Evolutionary conservation across 2,329 filamentous ascomycete genomes (phyloP).

Genomic region (Fusarium sp.): DNA sequence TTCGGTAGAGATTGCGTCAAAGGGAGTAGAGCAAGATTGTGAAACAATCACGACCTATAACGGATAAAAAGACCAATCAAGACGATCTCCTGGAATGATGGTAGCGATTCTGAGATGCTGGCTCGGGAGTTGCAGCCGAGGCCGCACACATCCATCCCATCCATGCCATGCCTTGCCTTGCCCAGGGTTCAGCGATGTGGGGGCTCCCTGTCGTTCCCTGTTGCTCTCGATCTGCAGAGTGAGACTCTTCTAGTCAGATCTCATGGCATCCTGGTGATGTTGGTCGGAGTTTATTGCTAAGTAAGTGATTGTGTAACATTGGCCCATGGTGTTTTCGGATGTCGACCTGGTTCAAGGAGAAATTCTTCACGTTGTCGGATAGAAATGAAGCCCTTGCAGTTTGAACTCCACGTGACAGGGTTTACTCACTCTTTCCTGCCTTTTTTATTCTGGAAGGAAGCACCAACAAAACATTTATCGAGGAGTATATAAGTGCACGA

Average conservation of each 20-base stretch:
- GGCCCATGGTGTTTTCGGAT: background rate
- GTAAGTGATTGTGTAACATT: background rate
- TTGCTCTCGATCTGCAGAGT: slow-evolving; percentile 9
- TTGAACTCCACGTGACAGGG: slow-evolving; percentile 17
- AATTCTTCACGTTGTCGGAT: background rate
- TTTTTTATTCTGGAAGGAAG: background rate
- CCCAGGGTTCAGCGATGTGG: slow-evolving; percentile 3
- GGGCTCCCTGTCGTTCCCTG: background rate
- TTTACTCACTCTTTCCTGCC: background rate
- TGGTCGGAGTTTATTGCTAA: slow-evolving; percentile 6
- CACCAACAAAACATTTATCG: background rate
- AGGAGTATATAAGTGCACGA: background rate
- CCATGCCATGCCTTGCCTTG: background rate
- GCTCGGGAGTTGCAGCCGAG: background rate
- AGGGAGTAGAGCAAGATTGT: slow-evolving; percentile 9
- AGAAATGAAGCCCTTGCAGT: background rate
- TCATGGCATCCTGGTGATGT: slow-evolving; percentile 19
- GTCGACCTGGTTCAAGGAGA: background rate
- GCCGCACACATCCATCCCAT: background rate
- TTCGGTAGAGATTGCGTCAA: slow-evolving; percentile 6
- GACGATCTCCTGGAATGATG: slow-evolving; percentile 21
- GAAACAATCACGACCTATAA: slow-evolving; percentile 1
- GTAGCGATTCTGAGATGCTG: slow-evolving; percentile 9
- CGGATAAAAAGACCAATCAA: background rate
- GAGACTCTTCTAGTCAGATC: slow-evolving; percentile 16